phyloP scores from a whole-genome alignment of 2,329 filamentous ascomycete genomes.

The Ophioceras dolichostomum region DNA sequence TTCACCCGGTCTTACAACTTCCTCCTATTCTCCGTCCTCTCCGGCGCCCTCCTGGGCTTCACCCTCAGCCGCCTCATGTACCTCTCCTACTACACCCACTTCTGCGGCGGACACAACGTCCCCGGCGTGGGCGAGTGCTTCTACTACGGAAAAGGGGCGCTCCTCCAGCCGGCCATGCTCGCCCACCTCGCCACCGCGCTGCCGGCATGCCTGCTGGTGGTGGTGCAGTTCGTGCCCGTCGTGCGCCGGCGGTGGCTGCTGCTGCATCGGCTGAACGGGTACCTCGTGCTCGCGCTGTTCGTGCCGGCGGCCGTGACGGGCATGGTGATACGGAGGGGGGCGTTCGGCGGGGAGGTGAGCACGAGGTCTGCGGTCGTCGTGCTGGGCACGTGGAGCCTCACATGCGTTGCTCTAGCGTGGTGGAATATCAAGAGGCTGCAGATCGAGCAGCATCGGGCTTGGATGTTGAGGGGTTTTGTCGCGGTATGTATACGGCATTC shows the following conservation, averaged over 20 bases:
- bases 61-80: conserved; percentile 33
- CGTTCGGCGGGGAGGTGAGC: conserved; percentile 41
- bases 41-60: conserved; percentile 33
- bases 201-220: conserved; percentile 28
- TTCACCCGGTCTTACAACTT: conserved; percentile 48
- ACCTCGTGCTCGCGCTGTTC: conserved; percentile 36
- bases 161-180: conserved; percentile 25
- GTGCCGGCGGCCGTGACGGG: conserved; percentile 32
- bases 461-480: conserved; percentile 47
- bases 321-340: conserved; percentile 35
- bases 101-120: conserved; percentile 15
- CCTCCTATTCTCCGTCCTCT: conserved; percentile 35
- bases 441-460: conserved; percentile 50
- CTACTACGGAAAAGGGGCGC: conserved; percentile 17
- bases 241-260: conserved; percentile 33
- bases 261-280: conserved; percentile 50
- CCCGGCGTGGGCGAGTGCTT: conserved; percentile 23
- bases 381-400: conserved; percentile 30
- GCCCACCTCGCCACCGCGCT: conserved; percentile 33
- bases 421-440: conserved; percentile 35
- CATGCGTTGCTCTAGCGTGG: conserved; percentile 6
- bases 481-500: conserved; percentile 17
- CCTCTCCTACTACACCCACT: conserved; percentile 29
- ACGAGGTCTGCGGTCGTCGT: conserved; percentile 31
- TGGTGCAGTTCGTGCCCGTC: conserved; percentile 35